phyloP scores from a whole-genome alignment of 2,329 filamentous ascomycete species.

The Coniochaeta sp. region DNA sequence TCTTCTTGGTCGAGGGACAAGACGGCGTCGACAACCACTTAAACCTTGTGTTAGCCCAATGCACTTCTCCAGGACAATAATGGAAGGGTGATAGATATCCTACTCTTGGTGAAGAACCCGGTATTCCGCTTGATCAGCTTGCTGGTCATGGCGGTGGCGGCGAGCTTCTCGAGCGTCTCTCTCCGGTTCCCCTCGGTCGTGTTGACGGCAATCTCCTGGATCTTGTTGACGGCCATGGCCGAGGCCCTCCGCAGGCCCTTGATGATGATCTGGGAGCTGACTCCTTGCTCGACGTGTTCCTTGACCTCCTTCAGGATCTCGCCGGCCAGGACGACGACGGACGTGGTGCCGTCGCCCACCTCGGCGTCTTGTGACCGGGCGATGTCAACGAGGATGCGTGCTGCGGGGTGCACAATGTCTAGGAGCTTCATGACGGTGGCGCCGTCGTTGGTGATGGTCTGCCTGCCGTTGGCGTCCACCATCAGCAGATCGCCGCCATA shows the following conservation, averaged over 20 bases:
- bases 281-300: slow-evolving; percentile 91
- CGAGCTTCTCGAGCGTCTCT: slow-evolving; percentile 83
- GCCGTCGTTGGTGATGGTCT: slow-evolving; percentile 98
- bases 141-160: slow-evolving; percentile 96
- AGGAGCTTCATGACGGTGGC: slow-evolving; percentile 99
- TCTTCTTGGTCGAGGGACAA: slow-evolving; percentile 93
- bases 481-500: slow-evolving; percentile 96
- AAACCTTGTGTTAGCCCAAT: slow-evolving; percentile 13
- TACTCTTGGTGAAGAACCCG: slow-evolving; percentile 95
- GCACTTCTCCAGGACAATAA: not conserved
- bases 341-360: slow-evolving; percentile 96
- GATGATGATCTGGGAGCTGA: slow-evolving; percentile 95
- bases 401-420: slow-evolving; percentile 96
- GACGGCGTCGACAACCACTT: slow-evolving; percentile 97
- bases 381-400: slow-evolving; percentile 95
- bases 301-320: slow-evolving; percentile 96
- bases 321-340: slow-evolving; percentile 93
- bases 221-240: slow-evolving; percentile 91
- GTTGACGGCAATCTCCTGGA: slow-evolving; percentile 92
- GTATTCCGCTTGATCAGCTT: slow-evolving; percentile 98
- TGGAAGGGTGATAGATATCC: slow-evolving; percentile 19
- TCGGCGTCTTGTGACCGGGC: slow-evolving; percentile 98
- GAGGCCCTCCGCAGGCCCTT: slow-evolving; percentile 88
- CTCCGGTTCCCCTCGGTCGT: slow-evolving; percentile 76
- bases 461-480: slow-evolving; percentile 89